phyloP scores from a whole-genome alignment of 768 basidiomycete species.

The Cystobasidium ongulense region DNA sequence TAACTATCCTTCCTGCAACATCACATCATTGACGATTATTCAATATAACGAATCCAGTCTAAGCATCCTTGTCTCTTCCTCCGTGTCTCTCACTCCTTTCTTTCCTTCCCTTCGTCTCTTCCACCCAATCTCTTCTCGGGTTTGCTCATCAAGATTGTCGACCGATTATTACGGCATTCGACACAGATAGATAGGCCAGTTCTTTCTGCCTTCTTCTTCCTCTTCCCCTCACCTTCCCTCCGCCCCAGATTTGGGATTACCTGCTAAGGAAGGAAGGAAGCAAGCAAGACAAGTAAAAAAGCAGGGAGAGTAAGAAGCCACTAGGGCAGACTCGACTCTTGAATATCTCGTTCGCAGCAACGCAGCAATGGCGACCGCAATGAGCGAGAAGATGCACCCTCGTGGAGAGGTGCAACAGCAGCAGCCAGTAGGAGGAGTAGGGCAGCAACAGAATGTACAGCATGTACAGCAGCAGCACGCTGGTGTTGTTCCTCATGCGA shows the following conservation, averaged over 20 bases:
- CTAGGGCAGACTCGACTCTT: neutral
- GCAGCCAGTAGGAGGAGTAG: neutral
- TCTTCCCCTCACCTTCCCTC: neutral
- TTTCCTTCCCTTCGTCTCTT: too few species aligned
- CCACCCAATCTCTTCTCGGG: too few species aligned
- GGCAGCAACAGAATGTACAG: too few species aligned
- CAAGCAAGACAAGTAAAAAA: neutral
- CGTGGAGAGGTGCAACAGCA: neutral
- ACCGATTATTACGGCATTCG: too few species aligned
- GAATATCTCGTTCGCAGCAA: neutral
- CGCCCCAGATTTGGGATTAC: neutral
- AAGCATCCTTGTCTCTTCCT: neutral
- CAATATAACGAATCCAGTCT: too few species aligned
- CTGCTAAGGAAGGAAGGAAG: neutral
- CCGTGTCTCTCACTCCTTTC: neutral
- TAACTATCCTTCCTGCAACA: neutral
- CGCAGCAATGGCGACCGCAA: neutral
- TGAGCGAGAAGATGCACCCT: conserved; percentile 8
- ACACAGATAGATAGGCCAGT: too few species aligned
- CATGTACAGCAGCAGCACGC: too few species aligned
- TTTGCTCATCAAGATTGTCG: too few species aligned
- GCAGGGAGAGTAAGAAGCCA: neutral
- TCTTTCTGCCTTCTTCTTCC: neutral
- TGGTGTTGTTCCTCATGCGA: neutral
- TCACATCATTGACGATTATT: too few species aligned